Base-by-base conservation (phyloP, 495 filamentous ascomycete genomes). In the Xylaria longipes region DNA sequence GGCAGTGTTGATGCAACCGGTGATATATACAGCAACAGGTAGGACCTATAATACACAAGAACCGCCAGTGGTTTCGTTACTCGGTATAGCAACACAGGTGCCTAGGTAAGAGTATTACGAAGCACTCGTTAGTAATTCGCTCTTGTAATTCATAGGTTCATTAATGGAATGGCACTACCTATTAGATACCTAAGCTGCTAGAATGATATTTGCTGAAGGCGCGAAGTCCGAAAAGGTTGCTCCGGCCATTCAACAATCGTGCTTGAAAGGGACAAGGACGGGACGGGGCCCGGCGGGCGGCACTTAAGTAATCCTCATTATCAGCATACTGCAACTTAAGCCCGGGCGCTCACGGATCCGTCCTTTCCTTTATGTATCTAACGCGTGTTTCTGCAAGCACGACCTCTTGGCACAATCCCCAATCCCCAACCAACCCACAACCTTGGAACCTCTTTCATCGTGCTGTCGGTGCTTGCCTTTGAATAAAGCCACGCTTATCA, bases 291-390 rank as follows among this genome's bases (percentile, higher is more conserved):
- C 8, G n/a, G n/a, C n/a, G n/a, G n/a, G n/a, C n/a, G n/a, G n/a
- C 12, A 22, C 8, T 15, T 61, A 33, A 11, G 35, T 61, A 39
- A 58, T 22, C 17, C 29, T 35, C 31, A 33, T 58, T 58, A 58
- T 58, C 5, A 20, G 54, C 54, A 58, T 58, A 58, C 31, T 52
- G 22, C 22, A 52, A 4, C 8, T 22, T 52, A 52, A 52, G 48
- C 11, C 25, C 8, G 27, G 46, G 48, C 22, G 9, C 27, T 22
- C 22, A 52, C 14, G 22, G 48, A 3, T 3, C 22, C 8, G 3
- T 20, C 48, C 48, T 52, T 52, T 52, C 6, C 11, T 52, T 52
- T 52, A 56, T 56, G 52, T 31, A 56, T 56, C 52, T 56, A 56
- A 56, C 52, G 52, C 52, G 52, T 56, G 12, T 56, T 31, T 31